Base-by-base conservation (phyloP, 352 stramenopile genomes). In the Globisporangium carolinianum region DNA sequence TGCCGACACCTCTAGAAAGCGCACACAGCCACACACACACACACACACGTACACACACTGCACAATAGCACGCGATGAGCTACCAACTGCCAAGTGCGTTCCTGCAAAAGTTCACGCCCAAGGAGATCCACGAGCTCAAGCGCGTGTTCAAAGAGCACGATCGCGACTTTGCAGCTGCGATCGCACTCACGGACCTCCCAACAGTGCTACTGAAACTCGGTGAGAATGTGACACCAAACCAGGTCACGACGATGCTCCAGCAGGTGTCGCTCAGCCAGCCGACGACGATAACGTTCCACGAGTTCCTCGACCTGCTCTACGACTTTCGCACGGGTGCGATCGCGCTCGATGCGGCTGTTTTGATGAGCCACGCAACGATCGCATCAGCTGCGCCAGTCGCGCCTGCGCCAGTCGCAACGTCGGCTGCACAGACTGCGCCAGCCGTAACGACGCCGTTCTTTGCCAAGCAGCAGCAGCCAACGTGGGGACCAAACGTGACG, bases 101-200 rank as follows among this genome's bases (percentile, higher is more conserved):
- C 59, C 58, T 94, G 53, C 84, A 92, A 58, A 92, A 92, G 63
- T 92, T 94, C 62, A 85, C 81, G 59, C 85, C 83, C 63, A 90
- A 89, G 62, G 85, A 95, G 68, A 92, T 91, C 68, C 77, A 92
- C 61, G 79, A 93, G 66, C 72, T 91, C 65, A 91, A 93, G 67
- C 75, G 78, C 60, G 78, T 87, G 38, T 95, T 95, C 67, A 89
- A 90, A 57, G 76, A 89, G 71, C 86, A 91, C 55, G 85, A 95
- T 66, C 62, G 59, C 52, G 79, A 95, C 68, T 80, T 77, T 50
- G 69, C 69, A 11, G 85, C 79, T 5, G 78, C 77, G 9, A 77
- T 93, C 46, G 57, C 72, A 7, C 53, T 69, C 37, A 41, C 7
- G 4, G 75, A 92, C 18, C 57, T 93, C 14, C 67, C 74, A 55